Evolutionary conservation across 768 basidiomycete species (phyloP).

Genomic region (Boletus rubroflammeus): DNA sequence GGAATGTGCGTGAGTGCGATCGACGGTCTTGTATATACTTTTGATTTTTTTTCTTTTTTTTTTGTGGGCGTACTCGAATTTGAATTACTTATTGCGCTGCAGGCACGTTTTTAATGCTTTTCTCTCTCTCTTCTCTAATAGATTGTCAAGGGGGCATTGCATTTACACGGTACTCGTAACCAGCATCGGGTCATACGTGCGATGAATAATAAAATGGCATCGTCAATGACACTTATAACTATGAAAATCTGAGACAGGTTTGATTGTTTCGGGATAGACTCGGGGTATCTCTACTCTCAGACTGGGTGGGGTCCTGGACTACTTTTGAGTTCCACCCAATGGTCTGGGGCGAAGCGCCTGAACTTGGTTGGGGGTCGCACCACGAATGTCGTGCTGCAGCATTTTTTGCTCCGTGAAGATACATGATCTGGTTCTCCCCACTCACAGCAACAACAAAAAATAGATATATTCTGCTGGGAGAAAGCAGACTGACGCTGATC

Average conservation of each 20-base stretch:
- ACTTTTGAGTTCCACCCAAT: no score
- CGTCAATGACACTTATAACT: neutral
- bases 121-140: neutral
- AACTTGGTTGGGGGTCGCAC: neutral
- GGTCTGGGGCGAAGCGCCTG: no score
- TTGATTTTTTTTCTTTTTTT: neutral
- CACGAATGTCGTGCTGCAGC: neutral
- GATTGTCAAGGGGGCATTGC: neutral
- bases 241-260: neutral
- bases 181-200: neutral
- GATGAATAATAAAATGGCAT: slow-evolving; percentile 6
- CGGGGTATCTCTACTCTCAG: neutral
- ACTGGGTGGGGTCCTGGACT: no score
- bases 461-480: slow-evolving; percentile 2
- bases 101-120: slow-evolving; percentile 1
- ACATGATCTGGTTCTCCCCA: neutral
- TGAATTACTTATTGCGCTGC: neutral
- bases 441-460: neutral
- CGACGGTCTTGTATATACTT: neutral
- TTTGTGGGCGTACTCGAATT: neutral
- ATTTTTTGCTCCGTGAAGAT: neutral
- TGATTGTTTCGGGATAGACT: neutral
- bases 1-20: neutral
- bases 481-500: slow-evolving; percentile 1
- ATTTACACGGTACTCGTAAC: slow-evolving; percentile 3